phyloP scores from a whole-genome alignment of 306 rosid genomes.

The Inga laurina region DNA sequence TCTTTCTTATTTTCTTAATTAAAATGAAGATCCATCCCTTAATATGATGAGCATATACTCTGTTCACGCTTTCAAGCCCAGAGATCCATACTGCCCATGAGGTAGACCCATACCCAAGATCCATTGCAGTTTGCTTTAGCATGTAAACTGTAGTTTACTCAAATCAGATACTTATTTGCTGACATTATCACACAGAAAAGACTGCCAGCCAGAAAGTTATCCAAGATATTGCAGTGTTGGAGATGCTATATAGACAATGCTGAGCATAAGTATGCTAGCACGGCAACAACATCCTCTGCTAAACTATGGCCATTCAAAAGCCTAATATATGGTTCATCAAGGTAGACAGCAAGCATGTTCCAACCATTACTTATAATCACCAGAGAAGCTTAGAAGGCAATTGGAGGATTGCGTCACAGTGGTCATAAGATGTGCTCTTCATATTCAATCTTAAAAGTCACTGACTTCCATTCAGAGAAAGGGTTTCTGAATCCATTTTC shows the following conservation, averaged over 20 bases:
- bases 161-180: too few relatives aligned
- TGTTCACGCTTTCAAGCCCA: not conserved
- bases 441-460: not conserved
- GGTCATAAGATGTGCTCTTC: too few relatives aligned
- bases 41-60: not conserved
- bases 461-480: slow-evolving; percentile 1
- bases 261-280: not conserved
- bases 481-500: slow-evolving; percentile 11
- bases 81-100: not conserved
- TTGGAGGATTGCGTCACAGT: too few relatives aligned
- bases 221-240: too few relatives aligned
- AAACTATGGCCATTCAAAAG: slow-evolving; percentile 11
- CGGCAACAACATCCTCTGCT: not conserved
- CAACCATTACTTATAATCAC: not conserved
- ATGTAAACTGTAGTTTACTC: too few relatives aligned
- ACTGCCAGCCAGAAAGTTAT: too few relatives aligned
- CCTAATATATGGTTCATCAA: not conserved
- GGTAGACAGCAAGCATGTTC: not conserved
- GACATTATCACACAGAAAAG: too few relatives aligned
- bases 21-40: not conserved
- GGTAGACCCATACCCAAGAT: not conserved
- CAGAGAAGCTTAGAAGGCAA: slow-evolving; percentile 12
- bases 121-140: too few relatives aligned
- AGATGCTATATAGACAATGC: too few relatives aligned
- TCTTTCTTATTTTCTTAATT: not conserved